These are phyloP conservation scores for Coniochaeta hoffmannii DNA, from an alignment of 2,329 filamentous ascomycete genomes.

Conservation along the genomic window DNA sequence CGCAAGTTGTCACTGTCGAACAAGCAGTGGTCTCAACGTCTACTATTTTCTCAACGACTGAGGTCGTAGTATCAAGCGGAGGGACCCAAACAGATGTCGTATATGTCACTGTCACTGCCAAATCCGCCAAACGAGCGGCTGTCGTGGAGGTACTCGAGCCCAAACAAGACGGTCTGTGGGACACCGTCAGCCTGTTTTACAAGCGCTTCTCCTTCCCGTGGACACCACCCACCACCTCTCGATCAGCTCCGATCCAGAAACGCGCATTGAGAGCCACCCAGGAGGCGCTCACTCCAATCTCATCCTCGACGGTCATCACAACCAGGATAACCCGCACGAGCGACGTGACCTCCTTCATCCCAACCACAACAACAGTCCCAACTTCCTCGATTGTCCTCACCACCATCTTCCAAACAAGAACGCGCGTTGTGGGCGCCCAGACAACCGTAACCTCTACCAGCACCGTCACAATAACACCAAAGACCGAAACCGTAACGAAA, in stretches of 20 bases:
- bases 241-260: neutral
- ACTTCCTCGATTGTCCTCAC: slow-evolving; percentile 4
- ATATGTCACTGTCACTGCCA: slow-evolving; percentile 3
- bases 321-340: slow-evolving; percentile 2
- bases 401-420: slow-evolving; percentile 9
- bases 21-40: slow-evolving; percentile 11
- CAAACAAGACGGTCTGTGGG: neutral
- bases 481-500: slow-evolving; percentile 11
- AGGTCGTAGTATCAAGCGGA: slow-evolving; percentile 10
- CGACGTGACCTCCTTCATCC: slow-evolving; percentile 1
- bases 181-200: neutral
- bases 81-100: slow-evolving; percentile 12
- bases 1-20: slow-evolving; percentile 9
- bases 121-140: neutral
- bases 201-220: neutral
- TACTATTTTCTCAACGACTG: slow-evolving; percentile 6
- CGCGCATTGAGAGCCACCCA: neutral
- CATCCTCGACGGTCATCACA: neutral
- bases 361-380: slow-evolving; percentile 2
- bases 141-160: neutral
- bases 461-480: slow-evolving; percentile 4
- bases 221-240: neutral
- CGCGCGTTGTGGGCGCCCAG: slow-evolving; percentile 5
- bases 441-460: slow-evolving; percentile 12
- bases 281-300: neutral